Conservation (phyloP, 257 asterid genomes). For the Cinchona pubescens region DNA sequence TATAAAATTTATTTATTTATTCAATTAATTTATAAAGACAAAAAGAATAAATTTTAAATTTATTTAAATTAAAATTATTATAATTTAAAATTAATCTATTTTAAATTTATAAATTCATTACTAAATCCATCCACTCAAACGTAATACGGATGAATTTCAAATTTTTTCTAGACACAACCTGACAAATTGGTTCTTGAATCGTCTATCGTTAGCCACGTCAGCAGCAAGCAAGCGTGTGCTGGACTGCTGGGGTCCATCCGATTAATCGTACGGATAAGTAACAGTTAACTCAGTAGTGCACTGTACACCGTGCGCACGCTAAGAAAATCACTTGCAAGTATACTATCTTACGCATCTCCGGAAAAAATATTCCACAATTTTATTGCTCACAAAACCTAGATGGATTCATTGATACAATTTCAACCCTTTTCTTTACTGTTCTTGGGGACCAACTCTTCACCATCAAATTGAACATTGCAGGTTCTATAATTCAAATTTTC, state of each 20-base stretch:
- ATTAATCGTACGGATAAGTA: constrained; percentile 14
- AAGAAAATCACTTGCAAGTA: constrained; percentile 1
- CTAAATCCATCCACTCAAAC: too few species aligned
- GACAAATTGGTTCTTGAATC: too few species aligned
- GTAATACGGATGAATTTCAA: too few species aligned
- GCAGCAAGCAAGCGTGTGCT: too few species aligned
- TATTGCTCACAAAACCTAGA: constrained; percentile 8
- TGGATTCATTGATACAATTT: neutral
- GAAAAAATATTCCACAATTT: neutral
- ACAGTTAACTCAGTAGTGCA: neutral
- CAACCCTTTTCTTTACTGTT: neutral
- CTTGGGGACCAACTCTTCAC: neutral
- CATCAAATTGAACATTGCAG: constrained; percentile 19
- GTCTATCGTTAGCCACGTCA: neutral
- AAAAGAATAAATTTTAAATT: too few species aligned
- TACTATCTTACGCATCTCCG: constrained; percentile 25
- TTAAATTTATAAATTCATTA: too few species aligned
- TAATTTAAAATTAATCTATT: too few species aligned
- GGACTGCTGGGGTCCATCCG: constrained; percentile 4
- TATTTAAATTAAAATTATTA: too few species aligned
- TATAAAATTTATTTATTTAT: too few species aligned
- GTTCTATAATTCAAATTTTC: constrained; percentile 5
- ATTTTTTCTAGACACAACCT: too few species aligned
- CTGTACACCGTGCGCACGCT: constrained; percentile 15
- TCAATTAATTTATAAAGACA: too few species aligned